Conservation (phyloP, 1,284 basidiomycete species). For the Ustilago lituana region DNA sequence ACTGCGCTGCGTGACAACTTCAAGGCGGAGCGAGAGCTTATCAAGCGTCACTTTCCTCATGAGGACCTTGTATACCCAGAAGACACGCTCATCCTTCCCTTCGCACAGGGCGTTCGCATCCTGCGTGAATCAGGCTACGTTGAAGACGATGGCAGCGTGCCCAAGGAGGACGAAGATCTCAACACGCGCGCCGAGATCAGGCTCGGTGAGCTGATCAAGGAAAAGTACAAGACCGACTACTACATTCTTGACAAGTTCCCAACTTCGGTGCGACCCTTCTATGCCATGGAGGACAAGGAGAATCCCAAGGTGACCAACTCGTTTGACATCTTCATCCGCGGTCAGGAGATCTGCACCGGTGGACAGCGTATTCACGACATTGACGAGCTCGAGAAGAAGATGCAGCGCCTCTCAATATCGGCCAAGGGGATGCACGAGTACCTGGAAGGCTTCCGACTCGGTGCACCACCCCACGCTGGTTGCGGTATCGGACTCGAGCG, state of each 20-base stretch:
- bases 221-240: conserved; percentile 89
- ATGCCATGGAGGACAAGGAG: conserved; percentile 73
- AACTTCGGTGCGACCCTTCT: conserved; percentile 90
- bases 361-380: conserved; percentile 65
- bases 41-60: conserved; percentile 55
- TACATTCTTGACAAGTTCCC: conserved; percentile 68
- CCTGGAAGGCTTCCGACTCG: conserved; percentile 64
- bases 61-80: conserved; percentile 66
- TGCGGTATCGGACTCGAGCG: conserved; percentile 66
- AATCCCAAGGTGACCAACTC: conserved; percentile 60
- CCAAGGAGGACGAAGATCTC: conserved; percentile 60
- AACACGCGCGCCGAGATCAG: conserved; percentile 93
- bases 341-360: conserved; percentile 67
- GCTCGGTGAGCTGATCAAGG: conserved; percentile 85
- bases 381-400: conserved; percentile 56
- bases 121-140: conserved; percentile 66
- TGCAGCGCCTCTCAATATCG: conserved; percentile 54
- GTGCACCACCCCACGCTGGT: conserved; percentile 64
- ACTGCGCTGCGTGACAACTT: conserved; percentile 42
- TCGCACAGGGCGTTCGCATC: conserved; percentile 86
- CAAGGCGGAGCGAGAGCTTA: conserved; percentile 44
- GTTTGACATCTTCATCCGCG: conserved; percentile 65
- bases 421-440: conserved; percentile 63
- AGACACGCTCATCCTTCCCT: conserved; percentile 73
- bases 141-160: conserved; percentile 57